Evolutionary conservation across 164 flowering plant species (phyloP), one percentile per base, ranked within the genome.

Genomic region (Liquidambar formosana): DNA sequence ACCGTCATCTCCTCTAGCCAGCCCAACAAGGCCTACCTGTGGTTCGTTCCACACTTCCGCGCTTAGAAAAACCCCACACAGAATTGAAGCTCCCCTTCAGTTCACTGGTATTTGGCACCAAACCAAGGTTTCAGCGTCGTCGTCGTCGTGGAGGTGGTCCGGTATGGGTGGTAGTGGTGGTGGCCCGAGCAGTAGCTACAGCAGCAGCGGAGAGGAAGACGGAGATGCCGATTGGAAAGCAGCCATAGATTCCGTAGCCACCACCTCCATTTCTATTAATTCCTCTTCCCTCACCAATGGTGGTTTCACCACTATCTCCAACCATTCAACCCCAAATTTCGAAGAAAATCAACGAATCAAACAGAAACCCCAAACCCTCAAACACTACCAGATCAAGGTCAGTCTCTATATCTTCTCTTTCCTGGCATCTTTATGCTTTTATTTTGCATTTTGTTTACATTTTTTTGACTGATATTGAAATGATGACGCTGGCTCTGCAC

Each of bases 171-270:
- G 65, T 22, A 44, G 62, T 5, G 21, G 11, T 43, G 72, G 76
- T 49, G 74, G 56, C 27, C 58, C 22, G 22, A 68, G 53, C 16
- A 57, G 75, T 61, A 63, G 61, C 43, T 68, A 77, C 66, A 80
- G 89, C 76, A 89, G 97, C 84, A 91, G 97, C 61, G 88, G 88
- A 12, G 95, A 85, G 48, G 97, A 91, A 81, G 99, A 92, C 62
- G 98, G 94, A 52, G 90, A 91, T 33, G 88, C 87, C 16, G 79
- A 81, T 6, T 89, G 97, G 97, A 83, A 72, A 79, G 89, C 89
- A 5, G 97, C 94, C 67, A 91, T 95, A 53, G 69, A 81, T 57
- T 91, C 99, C 22, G 76, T 88, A 8, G 77, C 83, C 33, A 21
- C 79, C 66, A 44, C 81, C 71, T 45, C 88, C 62, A 59, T 75